Conservation (phyloP, 2,329 filamentous ascomycete species). For the Calonectria honghensis region DNA sequence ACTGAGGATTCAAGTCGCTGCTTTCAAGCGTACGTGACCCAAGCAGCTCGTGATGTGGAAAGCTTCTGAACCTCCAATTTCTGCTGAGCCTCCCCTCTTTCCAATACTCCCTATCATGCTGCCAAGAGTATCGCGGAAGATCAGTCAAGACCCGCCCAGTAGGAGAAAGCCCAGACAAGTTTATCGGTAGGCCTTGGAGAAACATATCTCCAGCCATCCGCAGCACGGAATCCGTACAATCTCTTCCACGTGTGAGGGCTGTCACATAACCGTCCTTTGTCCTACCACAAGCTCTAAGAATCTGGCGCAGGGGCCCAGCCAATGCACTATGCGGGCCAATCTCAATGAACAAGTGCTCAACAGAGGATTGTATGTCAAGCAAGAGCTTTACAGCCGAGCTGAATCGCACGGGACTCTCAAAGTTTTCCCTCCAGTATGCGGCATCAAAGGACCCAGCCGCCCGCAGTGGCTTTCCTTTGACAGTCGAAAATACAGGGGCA, state of each 20-base stretch:
- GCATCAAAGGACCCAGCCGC: neutral
- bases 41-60: neutral
- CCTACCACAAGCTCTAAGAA: conserved; percentile 44
- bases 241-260: conserved; percentile 42
- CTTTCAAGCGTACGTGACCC: neutral
- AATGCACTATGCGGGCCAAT: conserved; percentile 69
- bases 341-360: conserved; percentile 55
- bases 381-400: conserved; percentile 41
- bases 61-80: neutral
- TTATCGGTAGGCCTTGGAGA: neutral
- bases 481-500: neutral
- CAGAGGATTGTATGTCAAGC: neutral
- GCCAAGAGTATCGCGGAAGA: conserved; percentile 2
- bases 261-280: conserved; percentile 24
- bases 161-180: neutral
- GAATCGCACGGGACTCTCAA: conserved; percentile 52
- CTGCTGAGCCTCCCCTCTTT: neutral
- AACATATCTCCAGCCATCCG: neutral
- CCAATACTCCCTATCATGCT: neutral
- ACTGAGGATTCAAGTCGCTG: neutral
- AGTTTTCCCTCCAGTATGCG: conserved; percentile 54
- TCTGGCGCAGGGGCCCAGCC: conserved; percentile 67
- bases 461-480: neutral
- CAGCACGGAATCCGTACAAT: conserved; percentile 44
- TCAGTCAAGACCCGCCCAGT: neutral